phyloP scores from a whole-genome alignment of 495 filamentous ascomycete genomes.

The Trichodelitschia bisporula region DNA sequence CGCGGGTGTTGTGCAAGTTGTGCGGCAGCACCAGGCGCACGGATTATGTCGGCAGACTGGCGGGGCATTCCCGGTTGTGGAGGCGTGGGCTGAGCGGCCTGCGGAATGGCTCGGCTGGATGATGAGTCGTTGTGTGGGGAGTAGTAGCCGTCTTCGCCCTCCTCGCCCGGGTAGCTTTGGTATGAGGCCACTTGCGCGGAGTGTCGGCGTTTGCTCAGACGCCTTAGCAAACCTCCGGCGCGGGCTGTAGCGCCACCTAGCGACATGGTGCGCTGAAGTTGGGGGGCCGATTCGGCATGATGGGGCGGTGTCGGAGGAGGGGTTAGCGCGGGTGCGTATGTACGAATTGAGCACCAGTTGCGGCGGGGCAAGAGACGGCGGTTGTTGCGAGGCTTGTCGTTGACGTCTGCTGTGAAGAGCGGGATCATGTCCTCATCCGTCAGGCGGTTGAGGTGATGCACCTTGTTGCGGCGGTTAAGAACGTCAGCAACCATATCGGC shows the following conservation, averaged over 20 bases:
- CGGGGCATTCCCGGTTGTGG: conserved; percentile 31
- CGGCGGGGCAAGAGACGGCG: conserved; percentile 70
- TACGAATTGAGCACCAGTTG: conserved; percentile 77
- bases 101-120: no score
- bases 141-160: neutral
- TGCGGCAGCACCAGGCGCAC: neutral
- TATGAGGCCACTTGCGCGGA: no score
- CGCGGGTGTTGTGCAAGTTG: no score
- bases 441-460: conserved; percentile 64
- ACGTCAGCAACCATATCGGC: conserved; percentile 75
- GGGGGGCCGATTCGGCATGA: conserved; percentile 1
- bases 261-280: conserved; percentile 1
- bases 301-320: conserved; percentile 39
- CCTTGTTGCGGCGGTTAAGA: conserved; percentile 78
- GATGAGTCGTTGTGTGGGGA: neutral
- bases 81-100: no score
- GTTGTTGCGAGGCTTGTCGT: conserved; percentile 74
- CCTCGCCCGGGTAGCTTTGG: neutral
- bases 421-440: conserved; percentile 94
- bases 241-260: neutral
- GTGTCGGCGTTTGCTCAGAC: no score
- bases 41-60: conserved; percentile 30
- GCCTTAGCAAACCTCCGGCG: no score
- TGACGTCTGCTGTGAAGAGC: conserved; percentile 69
- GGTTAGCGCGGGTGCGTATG: conserved; percentile 52